A percentile compares a stretch with the other conserved stretches of the same genome.
Evolutionary conservation across 192 early-diverging fungal genomes (phyloP).

Genomic region (Coemansia sp.): DNA sequence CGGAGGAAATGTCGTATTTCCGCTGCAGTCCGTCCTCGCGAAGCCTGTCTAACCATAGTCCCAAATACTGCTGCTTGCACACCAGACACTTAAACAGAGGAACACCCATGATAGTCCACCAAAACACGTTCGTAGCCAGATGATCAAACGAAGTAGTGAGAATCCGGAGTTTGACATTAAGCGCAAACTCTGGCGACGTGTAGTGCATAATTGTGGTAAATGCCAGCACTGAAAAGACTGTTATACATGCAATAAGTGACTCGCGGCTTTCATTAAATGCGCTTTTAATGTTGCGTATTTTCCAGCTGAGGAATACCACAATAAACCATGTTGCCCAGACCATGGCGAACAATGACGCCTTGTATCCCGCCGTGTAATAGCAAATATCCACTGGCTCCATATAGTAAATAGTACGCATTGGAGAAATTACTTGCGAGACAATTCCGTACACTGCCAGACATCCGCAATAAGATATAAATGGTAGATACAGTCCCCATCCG

Average conservation of each 20-base stretch:
- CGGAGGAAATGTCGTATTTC: constrained; percentile 22
- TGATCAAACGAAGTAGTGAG: constrained; percentile 38
- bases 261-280: constrained; percentile 53
- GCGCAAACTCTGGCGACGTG: constrained; percentile 17
- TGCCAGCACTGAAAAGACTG: constrained; percentile 24
- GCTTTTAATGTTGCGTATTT: constrained; percentile 47
- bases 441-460: constrained; percentile 28
- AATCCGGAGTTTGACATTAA: constrained; percentile 19
- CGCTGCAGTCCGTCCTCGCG: constrained; percentile 33
- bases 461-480: constrained; percentile 13
- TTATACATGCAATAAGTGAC: constrained; percentile 17
- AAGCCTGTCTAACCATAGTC: constrained; percentile 23
- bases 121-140: constrained; percentile 24
- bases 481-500: constrained; percentile 29
- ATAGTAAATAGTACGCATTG: constrained; percentile 14
- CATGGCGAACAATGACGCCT: constrained; percentile 32
- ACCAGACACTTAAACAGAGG: constrained; percentile 31
- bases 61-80: constrained; percentile 17
- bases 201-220: constrained; percentile 40
- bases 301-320: constrained; percentile 29
- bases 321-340: constrained; percentile 38
- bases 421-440: constrained; percentile 22
- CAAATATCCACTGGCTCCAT: constrained; percentile 25
- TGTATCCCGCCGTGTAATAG: constrained; percentile 24
- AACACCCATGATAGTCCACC: constrained; percentile 44